Evolutionary conservation across 805 yeast genomes (phyloP).

Genomic region (Hanseniaspora mollemarum): DNA sequence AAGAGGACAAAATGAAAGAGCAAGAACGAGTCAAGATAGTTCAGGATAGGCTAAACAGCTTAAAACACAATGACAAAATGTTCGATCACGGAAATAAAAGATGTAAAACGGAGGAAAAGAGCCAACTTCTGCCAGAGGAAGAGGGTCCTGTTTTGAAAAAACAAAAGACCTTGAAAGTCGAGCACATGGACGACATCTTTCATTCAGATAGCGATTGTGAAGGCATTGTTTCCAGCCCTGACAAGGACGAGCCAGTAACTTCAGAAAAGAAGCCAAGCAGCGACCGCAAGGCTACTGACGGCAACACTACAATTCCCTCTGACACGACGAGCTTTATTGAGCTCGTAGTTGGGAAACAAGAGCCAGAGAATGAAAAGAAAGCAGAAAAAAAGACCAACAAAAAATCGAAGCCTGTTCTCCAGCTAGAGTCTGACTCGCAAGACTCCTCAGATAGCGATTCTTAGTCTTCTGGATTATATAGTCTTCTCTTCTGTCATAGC

Average conservation of each 20-base stretch:
- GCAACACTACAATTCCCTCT: not conserved
- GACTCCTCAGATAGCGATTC: conserved; percentile 1
- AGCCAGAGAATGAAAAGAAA: not conserved
- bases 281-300: no score
- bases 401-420: conserved; percentile 1
- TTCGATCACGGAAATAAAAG: not conserved
- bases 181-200: conserved; percentile 8
- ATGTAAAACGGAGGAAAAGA: not conserved
- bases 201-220: conserved; percentile 7
- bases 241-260: not conserved
- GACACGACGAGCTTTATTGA: conserved; percentile 14
- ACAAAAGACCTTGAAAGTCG: not conserved
- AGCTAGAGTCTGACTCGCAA: conserved; percentile 13
- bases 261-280: not conserved
- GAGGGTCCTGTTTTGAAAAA: not conserved
- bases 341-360: conserved; percentile 1
- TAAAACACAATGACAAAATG: not conserved
- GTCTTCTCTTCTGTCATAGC: no score
- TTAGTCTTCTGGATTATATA: not conserved
- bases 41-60: conserved; percentile 2
- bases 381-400: not conserved
- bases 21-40: conserved; percentile 12
- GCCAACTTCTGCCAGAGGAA: not conserved
- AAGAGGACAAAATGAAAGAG: conserved; percentile 12
- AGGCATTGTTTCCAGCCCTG: not conserved